Evolutionary conservation across 1,139 yeast species (phyloP).

Genomic region (Candida buenavistaensis): DNA sequence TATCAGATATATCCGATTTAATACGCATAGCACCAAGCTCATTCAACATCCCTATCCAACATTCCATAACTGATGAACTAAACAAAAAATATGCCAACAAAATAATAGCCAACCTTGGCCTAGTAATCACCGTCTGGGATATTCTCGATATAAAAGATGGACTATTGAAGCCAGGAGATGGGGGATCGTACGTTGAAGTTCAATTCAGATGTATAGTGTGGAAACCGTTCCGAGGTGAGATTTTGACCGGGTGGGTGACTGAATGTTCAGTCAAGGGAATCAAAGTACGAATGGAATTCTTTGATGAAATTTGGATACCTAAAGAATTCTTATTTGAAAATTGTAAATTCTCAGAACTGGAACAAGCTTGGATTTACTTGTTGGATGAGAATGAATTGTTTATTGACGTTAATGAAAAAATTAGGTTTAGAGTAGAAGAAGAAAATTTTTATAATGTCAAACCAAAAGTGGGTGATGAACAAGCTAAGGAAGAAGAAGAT

Average conservation of each 20-base stretch:
- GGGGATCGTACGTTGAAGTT: conserved; percentile 79
- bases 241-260: conserved; percentile 91
- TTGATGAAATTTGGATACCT: conserved; percentile 90
- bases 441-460: conserved; percentile 81
- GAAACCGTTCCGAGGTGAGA: conserved; percentile 93
- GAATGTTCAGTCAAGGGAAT: conserved; percentile 87
- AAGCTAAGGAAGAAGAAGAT: conserved; percentile 30
- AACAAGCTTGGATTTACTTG: conserved; percentile 95
- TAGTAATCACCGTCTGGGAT: conserved; percentile 85
- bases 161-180: conserved; percentile 91
- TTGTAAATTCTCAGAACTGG: conserved; percentile 66
- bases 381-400: conserved; percentile 71
- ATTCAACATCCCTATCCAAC: conserved; percentile 68
- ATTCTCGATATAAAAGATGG: conserved; percentile 81
- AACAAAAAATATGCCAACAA: conserved; percentile 84
- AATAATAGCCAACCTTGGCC: conserved; percentile 78
- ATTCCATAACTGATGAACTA: conserved; percentile 76
- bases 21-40: conserved; percentile 87
- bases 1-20: conserved; percentile 77
- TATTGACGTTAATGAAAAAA: conserved; percentile 86
- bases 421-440: conserved; percentile 86
- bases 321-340: conserved; percentile 77
- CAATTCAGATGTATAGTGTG: conserved; percentile 77
- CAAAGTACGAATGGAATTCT: conserved; percentile 79
- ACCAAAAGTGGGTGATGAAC: conserved; percentile 66